Conservation (phyloP, 139 green algal genomes). For the Chlamydomonas sp. region DNA sequence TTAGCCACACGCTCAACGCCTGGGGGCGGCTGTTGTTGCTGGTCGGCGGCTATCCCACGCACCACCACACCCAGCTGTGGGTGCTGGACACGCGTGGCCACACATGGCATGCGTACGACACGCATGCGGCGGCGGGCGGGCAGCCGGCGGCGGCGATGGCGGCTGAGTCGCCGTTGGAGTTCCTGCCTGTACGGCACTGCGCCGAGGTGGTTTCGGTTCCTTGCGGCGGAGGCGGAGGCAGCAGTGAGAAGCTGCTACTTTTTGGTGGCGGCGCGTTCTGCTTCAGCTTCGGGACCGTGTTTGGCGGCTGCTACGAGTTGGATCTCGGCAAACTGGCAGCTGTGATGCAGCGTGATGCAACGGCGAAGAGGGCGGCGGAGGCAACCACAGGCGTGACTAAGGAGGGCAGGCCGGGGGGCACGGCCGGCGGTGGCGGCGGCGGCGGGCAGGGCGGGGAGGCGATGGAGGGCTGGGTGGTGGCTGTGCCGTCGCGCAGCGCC, state of each 20-base stretch:
- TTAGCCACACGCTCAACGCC: constrained; percentile 61
- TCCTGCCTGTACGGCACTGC: constrained; percentile 44
- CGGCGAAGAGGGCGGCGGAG: neutral
- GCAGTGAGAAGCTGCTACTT: constrained; percentile 27
- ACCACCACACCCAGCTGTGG: constrained; percentile 30
- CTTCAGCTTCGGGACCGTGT: constrained; percentile 71
- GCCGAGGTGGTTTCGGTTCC: constrained; percentile 3
- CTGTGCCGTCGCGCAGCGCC: constrained; percentile 35
- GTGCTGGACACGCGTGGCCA: constrained; percentile 31
- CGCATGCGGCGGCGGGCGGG: neutral
- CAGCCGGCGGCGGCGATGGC: neutral
- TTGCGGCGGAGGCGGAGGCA: neutral
- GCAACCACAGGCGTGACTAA: neutral
- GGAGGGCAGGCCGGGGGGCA: neutral
- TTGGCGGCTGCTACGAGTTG: constrained; percentile 45
- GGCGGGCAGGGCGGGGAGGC: neutral
- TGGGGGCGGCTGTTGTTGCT: constrained; percentile 46
- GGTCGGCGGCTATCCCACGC: constrained; percentile 57
- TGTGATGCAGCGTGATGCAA: neutral
- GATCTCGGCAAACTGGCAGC: neutral
- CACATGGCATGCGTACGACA: neutral
- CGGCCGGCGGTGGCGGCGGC: neutral
- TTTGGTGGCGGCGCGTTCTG: constrained; percentile 68
- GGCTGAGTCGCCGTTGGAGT: neutral
- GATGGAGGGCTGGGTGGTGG: constrained; percentile 25